phyloP scores from a whole-genome alignment of 768 basidiomycete genomes.

The Calvatia gigantea region DNA sequence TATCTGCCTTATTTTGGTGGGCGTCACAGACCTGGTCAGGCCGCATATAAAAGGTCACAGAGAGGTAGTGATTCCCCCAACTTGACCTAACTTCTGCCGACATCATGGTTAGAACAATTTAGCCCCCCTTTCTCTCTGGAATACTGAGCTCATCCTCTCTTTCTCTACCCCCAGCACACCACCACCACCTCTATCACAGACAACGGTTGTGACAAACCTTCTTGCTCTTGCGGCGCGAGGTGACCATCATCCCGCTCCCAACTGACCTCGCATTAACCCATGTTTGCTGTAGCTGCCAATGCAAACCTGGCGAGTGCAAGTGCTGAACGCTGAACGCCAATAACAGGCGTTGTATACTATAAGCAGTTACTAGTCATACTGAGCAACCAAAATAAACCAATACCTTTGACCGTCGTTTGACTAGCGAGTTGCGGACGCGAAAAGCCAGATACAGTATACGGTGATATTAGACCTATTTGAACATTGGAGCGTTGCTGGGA shows the following conservation, averaged over 20 bases:
- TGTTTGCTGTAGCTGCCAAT: constrained; percentile 22
- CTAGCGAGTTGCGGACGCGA: too few relatives aligned
- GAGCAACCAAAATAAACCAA: background rate
- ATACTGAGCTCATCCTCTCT: background rate
- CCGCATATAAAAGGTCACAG: background rate
- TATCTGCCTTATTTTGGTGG: background rate
- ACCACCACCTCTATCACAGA: constrained; percentile 28
- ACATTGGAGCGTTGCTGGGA: too few relatives aligned
- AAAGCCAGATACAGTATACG: too few relatives aligned
- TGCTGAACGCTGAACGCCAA: constrained; percentile 17
- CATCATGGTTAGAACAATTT: background rate
- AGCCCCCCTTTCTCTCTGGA: background rate
- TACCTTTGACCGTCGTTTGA: background rate
- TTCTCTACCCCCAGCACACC: constrained; percentile 16
- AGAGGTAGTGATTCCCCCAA: background rate
- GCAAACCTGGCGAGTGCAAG: constrained; percentile 32
- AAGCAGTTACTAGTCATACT: background rate
- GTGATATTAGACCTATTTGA: too few relatives aligned
- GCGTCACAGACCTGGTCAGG: background rate
- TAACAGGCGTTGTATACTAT: background rate
- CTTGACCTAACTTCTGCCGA: background rate
- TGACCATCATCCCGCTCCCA: background rate
- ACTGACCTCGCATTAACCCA: background rate
- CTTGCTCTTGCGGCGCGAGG: constrained; percentile 4
- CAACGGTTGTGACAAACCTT: constrained; percentile 23